phyloP scores from a whole-genome alignment of 169 alveolate genomes.

The Perkinsus marinus region DNA sequence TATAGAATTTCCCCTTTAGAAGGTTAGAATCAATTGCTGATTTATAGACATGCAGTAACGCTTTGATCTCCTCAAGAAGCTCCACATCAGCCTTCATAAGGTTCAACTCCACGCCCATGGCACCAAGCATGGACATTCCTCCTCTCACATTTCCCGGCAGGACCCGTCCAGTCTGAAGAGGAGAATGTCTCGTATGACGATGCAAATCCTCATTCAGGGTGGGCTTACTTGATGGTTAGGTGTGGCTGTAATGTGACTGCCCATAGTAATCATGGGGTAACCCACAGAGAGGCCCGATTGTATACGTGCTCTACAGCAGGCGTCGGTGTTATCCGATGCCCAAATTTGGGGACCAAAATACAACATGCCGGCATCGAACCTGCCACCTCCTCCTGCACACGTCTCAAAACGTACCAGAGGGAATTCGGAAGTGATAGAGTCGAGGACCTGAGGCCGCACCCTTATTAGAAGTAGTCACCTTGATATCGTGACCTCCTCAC shows the following conservation, averaged over 20 bases:
- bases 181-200: too few species aligned
- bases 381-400: neutral
- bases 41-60: neutral
- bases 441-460: neutral
- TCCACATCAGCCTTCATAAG: neutral
- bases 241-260: neutral
- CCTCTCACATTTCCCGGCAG: neutral
- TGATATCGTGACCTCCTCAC: neutral
- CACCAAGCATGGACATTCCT: neutral
- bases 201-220: neutral
- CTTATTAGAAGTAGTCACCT: neutral
- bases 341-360: neutral
- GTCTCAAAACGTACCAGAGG: neutral
- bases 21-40: neutral
- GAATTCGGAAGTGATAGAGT: neutral
- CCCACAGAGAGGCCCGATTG: neutral
- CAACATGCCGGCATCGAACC: neutral
- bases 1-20: neutral
- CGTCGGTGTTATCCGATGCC: neutral
- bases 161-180: neutral
- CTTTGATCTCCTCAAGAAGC: neutral
- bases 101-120: neutral
- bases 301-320: neutral
- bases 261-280: neutral
- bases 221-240: neutral